A percentile compares a stretch with the other conserved stretches of the same genome.
Evolutionary conservation across 441 rosid species (phyloP).

Genomic region (Brassica hybrid): DNA sequence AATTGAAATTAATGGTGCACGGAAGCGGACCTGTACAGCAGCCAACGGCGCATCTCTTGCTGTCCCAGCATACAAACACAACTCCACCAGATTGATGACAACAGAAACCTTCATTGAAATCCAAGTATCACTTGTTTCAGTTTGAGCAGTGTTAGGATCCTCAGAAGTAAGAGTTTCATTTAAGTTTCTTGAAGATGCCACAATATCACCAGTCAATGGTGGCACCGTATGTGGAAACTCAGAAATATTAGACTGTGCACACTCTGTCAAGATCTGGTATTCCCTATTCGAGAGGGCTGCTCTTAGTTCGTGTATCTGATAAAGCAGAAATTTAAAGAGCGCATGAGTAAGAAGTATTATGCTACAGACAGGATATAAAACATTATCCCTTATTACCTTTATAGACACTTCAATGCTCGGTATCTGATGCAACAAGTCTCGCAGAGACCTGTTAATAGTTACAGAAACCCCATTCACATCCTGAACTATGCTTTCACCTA

Average conservation of each 20-base stretch:
- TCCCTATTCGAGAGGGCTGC: conserved; percentile 86
- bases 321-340: conserved; percentile 44
- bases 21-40: conserved; percentile 71
- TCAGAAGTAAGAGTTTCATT: conserved; percentile 54
- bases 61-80: conserved; percentile 78
- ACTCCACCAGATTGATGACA: conserved; percentile 72
- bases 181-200: conserved; percentile 53
- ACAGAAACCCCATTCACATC: conserved; percentile 95
- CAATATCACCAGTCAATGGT: conserved; percentile 53
- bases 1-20: conserved; percentile 29
- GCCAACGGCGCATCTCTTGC: conserved; percentile 84
- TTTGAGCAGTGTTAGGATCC: conserved; percentile 45
- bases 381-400: conserved; percentile 63
- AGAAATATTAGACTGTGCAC: conserved; percentile 89
- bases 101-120: conserved; percentile 74
- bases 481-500: conserved; percentile 94
- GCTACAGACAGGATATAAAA: conserved; percentile 22
- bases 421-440: conserved; percentile 89
- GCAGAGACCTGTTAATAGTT: conserved; percentile 80
- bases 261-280: conserved; percentile 91
- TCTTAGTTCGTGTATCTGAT: conserved; percentile 86
- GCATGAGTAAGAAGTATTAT: conserved; percentile 36
- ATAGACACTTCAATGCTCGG: conserved; percentile 79
- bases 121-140: conserved; percentile 60
- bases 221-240: conserved; percentile 82